These are phyloP conservation scores for Termitomyces sp. DNA, from an alignment of 768 basidiomycete species.

Conservation along the genomic window DNA sequence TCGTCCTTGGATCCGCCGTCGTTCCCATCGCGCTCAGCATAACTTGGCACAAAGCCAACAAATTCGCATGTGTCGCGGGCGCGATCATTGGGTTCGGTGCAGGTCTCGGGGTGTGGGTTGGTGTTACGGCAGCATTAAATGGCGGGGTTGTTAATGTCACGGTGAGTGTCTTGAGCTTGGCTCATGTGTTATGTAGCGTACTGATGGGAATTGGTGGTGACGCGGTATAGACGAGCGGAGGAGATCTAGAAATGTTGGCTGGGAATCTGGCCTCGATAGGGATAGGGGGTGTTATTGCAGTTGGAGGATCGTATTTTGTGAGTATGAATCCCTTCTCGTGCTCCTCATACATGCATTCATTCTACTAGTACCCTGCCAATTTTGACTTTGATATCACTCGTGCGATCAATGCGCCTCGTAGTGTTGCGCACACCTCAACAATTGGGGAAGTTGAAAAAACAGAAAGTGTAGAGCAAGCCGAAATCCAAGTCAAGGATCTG, in stretches of 20 bases:
- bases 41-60: slow-evolving; percentile 83
- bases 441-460: no score
- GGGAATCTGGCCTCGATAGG: slow-evolving; percentile 85
- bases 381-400: slow-evolving; percentile 81
- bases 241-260: slow-evolving; percentile 68
- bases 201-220: background rate
- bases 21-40: slow-evolving; percentile 86
- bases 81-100: slow-evolving; percentile 61
- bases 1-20: slow-evolving; percentile 80
- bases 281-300: slow-evolving; percentile 72
- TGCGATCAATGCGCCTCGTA: slow-evolving; percentile 48
- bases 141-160: slow-evolving; percentile 64
- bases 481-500: no score
- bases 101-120: slow-evolving; percentile 82
- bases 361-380: slow-evolving; percentile 47
- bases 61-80: slow-evolving; percentile 73
- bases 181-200: no score
- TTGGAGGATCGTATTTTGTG: slow-evolving; percentile 58
- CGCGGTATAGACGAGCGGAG: slow-evolving; percentile 38
- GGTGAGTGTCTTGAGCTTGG: slow-evolving; percentile 28
- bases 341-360: no score
- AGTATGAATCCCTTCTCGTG: slow-evolving; percentile 14
- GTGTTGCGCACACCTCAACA: slow-evolving; percentile 13
- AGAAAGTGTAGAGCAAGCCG: background rate
- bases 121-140: slow-evolving; percentile 69